Evolutionary conservation across 176 grass and related monocot genomes (phyloP).

Genomic region (Eragrostis nindensis): DNA sequence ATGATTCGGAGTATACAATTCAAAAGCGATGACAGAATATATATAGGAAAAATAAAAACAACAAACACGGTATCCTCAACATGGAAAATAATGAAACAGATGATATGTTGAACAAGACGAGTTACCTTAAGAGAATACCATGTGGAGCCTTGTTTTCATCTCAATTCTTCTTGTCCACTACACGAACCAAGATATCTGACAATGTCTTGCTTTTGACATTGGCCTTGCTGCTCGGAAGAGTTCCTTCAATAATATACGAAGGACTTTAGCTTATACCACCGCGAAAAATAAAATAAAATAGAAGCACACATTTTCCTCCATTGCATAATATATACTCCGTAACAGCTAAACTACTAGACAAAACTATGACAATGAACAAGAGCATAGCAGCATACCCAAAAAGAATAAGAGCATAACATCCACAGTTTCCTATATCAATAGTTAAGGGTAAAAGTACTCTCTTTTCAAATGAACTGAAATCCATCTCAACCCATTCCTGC

Average conservation of each 20-base stretch:
- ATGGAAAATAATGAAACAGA: neutral
- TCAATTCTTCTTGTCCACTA: constrained; percentile 7
- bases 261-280: neutral
- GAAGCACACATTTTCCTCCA: neutral
- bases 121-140: constrained; percentile 5
- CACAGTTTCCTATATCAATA: neutral
- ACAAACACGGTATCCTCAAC: neutral
- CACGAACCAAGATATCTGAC: constrained; percentile 37
- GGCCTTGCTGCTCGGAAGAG: neutral
- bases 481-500: no score
- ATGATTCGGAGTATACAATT: neutral
- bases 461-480: no score
- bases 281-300: neutral
- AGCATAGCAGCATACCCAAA: neutral
- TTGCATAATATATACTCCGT: neutral
- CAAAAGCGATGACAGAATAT: neutral
- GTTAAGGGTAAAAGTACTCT: no score
- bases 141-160: neutral
- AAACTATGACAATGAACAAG: neutral
- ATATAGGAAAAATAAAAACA: neutral
- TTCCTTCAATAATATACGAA: constrained; percentile 17
- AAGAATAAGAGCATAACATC: neutral
- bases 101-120: neutral
- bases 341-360: neutral
- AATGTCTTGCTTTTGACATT: constrained; percentile 11